Evolutionary conservation across 768 basidiomycete species (phyloP).

Genomic region (Podaxis rugospora): DNA sequence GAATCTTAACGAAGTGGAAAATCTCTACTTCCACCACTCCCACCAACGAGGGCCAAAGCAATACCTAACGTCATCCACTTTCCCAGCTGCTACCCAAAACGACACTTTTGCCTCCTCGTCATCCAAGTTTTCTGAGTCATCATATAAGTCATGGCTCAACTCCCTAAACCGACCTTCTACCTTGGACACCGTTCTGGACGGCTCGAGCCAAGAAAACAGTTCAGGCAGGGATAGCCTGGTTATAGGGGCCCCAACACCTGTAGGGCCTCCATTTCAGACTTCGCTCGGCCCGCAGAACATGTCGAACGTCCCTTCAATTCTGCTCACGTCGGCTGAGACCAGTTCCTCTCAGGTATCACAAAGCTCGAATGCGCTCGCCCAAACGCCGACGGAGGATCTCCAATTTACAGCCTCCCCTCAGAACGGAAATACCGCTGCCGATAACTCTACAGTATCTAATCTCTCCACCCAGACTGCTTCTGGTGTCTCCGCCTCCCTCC

Average conservation of each 20-base stretch:
- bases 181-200: background rate
- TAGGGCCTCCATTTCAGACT: background rate
- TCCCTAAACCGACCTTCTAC: background rate
- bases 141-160: background rate
- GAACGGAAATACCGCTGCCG: background rate
- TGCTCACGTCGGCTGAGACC: background rate
- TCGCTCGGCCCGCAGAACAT: background rate
- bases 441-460: background rate
- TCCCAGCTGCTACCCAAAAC: background rate
- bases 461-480: background rate
- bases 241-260: background rate
- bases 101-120: background rate
- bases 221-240: no score
- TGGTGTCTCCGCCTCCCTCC: background rate
- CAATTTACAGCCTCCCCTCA: background rate
- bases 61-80: slow-evolving; percentile 4
- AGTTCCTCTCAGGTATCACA: background rate
- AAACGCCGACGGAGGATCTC: background rate
- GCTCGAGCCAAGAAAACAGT: background rate
- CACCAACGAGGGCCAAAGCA: slow-evolving; percentile 39
- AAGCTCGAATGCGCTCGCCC: background rate
- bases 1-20: slow-evolving; percentile 77
- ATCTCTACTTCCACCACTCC: slow-evolving; percentile 75
- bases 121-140: background rate
- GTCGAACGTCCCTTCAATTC: no score